Evolutionary conservation across 2,329 filamentous ascomycete species (phyloP).

Genomic region (Penicillium fuscoglaucum): DNA sequence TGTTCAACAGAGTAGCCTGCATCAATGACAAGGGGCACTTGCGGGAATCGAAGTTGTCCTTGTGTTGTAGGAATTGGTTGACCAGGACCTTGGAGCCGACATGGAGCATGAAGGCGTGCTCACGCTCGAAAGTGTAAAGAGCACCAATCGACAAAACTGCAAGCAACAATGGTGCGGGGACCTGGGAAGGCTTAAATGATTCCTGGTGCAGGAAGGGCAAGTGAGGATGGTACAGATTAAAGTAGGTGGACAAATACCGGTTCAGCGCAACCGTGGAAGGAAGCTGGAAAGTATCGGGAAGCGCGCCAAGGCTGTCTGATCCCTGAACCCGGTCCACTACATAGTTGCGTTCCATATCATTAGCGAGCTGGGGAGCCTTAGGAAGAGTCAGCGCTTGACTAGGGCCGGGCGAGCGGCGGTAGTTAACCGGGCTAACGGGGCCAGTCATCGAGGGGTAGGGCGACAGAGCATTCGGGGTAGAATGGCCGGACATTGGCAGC

Average conservation of each 20-base stretch:
- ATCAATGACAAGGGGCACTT: slow-evolving; percentile 98
- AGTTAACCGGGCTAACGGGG: slow-evolving; percentile 68
- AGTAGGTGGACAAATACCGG: slow-evolving; percentile 92
- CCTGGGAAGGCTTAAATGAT: slow-evolving; percentile 78
- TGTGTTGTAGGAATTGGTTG: slow-evolving; percentile 95
- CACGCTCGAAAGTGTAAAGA: slow-evolving; percentile 93
- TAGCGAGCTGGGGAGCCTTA: slow-evolving; percentile 75
- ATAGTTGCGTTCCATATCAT: slow-evolving; percentile 79
- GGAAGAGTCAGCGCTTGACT: slow-evolving; percentile 64
- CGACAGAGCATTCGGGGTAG: slow-evolving; percentile 71
- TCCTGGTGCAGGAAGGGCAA: slow-evolving; percentile 91
- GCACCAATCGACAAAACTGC: slow-evolving; percentile 94
- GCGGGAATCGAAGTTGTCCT: slow-evolving; percentile 96
- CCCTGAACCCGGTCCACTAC: slow-evolving; percentile 84
- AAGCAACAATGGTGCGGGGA: slow-evolving; percentile 79
- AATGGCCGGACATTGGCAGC: slow-evolving; percentile 66
- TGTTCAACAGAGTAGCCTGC: slow-evolving; percentile 95
- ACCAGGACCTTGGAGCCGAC: slow-evolving; percentile 97
- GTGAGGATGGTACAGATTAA: slow-evolving; percentile 95
- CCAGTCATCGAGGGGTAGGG: slow-evolving; percentile 69
- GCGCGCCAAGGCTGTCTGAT: slow-evolving; percentile 76
- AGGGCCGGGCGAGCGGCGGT: slow-evolving; percentile 68
- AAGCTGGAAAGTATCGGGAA: slow-evolving; percentile 86
- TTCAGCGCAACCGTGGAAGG: slow-evolving; percentile 80
- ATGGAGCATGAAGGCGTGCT: slow-evolving; percentile 94